Base-by-base conservation (phyloP, 202 grass and related monocot species). In the Zoysia matrella region DNA sequence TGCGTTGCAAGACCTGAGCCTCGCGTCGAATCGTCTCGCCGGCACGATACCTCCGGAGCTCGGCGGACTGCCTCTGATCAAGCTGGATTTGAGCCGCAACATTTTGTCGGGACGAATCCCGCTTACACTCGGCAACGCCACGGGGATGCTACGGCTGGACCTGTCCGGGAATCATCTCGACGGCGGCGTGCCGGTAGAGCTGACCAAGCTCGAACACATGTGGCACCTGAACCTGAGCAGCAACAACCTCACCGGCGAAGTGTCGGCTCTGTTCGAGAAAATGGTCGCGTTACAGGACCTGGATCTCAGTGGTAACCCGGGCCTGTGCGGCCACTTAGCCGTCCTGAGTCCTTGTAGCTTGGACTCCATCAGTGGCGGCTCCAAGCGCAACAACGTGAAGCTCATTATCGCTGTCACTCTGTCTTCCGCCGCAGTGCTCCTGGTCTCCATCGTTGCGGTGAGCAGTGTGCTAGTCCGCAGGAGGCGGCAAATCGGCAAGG, bases 71-170 rank as follows among this genome's bases (percentile, higher is more conserved):
- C 84, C 43, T 0, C 46, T 97, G 71, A 83, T 89, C 52, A 84
- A 91, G 4, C 81, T 97, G 69, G 83, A 94, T 62, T 52, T 97
- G 65, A 79, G 91, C 8, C 12, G 8, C 64, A 97, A 97, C 82
- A 60, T 55, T 52, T 30, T 93, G 73, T 76, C 61, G 1, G 88
- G 88, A 0, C 10, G 43, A 15, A 91, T 94, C 61, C 89, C 91
- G 46, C 40, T 18, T 43, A 50, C 86, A 0, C 61, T 97, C 0
- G 76, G 82, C 3, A 86, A 83, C 1, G 16, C 77, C 16, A 40
- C n/a, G 1, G 15, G 1, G 2, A 74, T 97, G 60, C 57, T 71
- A 12, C 52, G 4, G 63, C 75, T 97, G 4, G 94, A 92, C 87
- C 73, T 97, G 16, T 90, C 94, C 8, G 67, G 60, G 1, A 97